Evolutionary conservation across 441 rosid genomes (phyloP).

Genomic region (Isatis lusitanica): DNA sequence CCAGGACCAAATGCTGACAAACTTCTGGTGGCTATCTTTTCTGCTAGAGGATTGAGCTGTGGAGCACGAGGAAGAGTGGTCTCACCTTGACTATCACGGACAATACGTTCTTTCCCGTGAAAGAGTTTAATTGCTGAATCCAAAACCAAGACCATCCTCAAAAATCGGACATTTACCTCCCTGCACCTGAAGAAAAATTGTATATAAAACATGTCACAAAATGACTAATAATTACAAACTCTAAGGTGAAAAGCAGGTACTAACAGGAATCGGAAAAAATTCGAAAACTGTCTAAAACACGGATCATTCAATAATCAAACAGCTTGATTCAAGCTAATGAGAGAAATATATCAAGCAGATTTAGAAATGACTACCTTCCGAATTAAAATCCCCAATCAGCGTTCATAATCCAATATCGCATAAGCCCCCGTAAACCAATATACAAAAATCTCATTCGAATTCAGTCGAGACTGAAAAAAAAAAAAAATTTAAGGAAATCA

Average conservation of each 20-base stretch:
- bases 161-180: conserved; percentile 77
- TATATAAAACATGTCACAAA: neutral
- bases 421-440: too few species aligned
- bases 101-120: conserved; percentile 75
- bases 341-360: neutral
- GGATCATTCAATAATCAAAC: neutral
- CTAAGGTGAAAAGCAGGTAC: neutral
- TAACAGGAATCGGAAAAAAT: conserved; percentile 42
- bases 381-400: too few species aligned
- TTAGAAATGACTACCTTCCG: too few species aligned
- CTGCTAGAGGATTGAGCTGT: conserved; percentile 56
- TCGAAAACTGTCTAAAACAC: too few species aligned
- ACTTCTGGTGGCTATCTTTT: conserved; percentile 61
- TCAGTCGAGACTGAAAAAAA: too few species aligned
- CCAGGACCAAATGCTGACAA: conserved; percentile 61
- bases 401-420: too few species aligned
- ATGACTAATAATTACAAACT: neutral
- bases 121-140: conserved; percentile 63
- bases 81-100: conserved; percentile 46
- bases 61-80: conserved; percentile 37
- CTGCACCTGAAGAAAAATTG: conserved; percentile 31
- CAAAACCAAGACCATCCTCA: conserved; percentile 75
- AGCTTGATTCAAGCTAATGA: too few species aligned
- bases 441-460: too few species aligned
- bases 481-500: too few species aligned